Evolutionary conservation across 169 alveolate genomes (phyloP), one percentile per base, ranked within the genome.

Genomic region (Cryptosporidium sp.): DNA sequence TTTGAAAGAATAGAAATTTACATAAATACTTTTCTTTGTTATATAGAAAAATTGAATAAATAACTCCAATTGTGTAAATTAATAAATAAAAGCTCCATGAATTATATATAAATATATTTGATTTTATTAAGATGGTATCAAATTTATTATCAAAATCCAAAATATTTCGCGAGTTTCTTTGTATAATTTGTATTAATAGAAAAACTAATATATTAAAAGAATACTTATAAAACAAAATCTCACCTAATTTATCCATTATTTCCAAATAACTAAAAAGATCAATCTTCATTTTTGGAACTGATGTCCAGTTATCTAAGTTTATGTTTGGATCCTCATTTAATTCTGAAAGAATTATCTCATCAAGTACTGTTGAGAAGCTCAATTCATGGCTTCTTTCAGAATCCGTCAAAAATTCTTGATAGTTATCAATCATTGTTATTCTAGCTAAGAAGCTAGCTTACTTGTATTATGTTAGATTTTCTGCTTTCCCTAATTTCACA

Each of bases 281-380:
- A 29, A 73, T 35, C 23, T 31, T 73, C 21, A 31, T 56, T 73
- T 42, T 73, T 3, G 86, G 86, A 37, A 73, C 35, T 12, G 48
- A 31, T 3, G 70, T 73, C 86, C 86, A 73, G 26, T 58, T 73
- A 1, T 60, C 33, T 21, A 56, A 10, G 37, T 73, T 42, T 9
- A 52, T 10, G n/a, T 35, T 33, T 2, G 86, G 70, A 37, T 73
- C 86, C 16, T 73, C 86, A 8, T 23, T 21, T 26, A 73, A 42
- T 33, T 73, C 86, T 10, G 86, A 56, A 3, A 39, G n/a, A 56
- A 73, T 73, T 18, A 73, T 73, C 26, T 60, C 70, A 60, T 73
- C 86, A 3, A 73, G 31, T 35, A 73, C 23, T 7, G 39, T 16
- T 31, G 68, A 52, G 23, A 73, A 33, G 16, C 52, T 71, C 35